phyloP scores from a whole-genome alignment of 2,329 filamentous ascomycete species.

The Calonectria multiphialidica region DNA sequence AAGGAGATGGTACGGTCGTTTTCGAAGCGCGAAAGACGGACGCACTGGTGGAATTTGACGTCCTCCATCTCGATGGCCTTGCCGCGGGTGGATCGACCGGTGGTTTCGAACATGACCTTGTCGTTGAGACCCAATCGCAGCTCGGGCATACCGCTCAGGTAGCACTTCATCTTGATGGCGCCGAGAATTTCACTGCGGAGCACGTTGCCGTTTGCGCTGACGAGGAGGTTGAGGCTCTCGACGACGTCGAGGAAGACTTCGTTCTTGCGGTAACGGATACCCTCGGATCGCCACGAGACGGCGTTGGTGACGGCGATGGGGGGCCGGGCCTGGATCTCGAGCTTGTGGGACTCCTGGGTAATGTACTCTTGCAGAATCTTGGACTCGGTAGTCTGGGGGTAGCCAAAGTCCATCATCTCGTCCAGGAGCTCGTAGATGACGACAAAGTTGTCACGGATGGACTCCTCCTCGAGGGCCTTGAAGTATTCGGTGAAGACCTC shows the following conservation, averaged over 20 bases:
- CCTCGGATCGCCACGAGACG: conserved; percentile 97
- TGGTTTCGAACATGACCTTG: conserved; percentile 99
- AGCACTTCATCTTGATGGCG: conserved; percentile 99
- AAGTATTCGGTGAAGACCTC: conserved; percentile 99
- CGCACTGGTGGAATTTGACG: conserved; percentile 99
- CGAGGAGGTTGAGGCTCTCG: conserved; percentile 95
- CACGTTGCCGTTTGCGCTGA: conserved; percentile 94
- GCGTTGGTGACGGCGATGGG: conserved; percentile 99
- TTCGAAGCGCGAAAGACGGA: conserved; percentile 94
- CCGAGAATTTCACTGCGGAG: conserved; percentile 96
- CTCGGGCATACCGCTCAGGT: conserved; percentile 98
- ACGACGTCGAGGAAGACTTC: conserved; percentile 99
- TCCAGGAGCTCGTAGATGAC: conserved; percentile 98
- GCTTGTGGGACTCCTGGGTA: conserved; percentile 98
- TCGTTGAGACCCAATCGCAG: conserved; percentile 94
- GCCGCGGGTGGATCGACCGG: conserved; percentile 90
- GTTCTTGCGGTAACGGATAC: conserved; percentile 98
- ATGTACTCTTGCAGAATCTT: conserved; percentile 99
- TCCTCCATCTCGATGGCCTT: conserved; percentile 99
- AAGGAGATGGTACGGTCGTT: conserved; percentile 99
- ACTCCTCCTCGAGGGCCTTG: conserved; percentile 98
- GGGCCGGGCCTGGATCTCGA: conserved; percentile 94
- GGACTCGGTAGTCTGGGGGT: conserved; percentile 96
- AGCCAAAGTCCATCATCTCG: conserved; percentile 99
- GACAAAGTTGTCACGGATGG: conserved; percentile 99